A percentile compares a stretch with the other conserved stretches of the same genome.
These are phyloP conservation scores for Thraustotheca clavata DNA, from an alignment of 352 stramenopile species.

Conservation along the genomic window DNA sequence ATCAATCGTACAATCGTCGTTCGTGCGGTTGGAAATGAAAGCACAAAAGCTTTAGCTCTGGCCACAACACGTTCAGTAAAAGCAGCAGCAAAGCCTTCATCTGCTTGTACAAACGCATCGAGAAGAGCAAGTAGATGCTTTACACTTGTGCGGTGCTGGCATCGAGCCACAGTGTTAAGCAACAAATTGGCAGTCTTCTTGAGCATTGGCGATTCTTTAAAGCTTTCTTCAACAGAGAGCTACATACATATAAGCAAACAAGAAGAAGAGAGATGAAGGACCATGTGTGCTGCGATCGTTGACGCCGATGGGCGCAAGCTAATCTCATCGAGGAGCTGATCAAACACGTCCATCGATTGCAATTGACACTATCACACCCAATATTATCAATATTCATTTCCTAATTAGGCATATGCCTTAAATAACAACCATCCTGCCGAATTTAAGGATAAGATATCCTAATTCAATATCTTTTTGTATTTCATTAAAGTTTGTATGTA, in stretches of 20 bases:
- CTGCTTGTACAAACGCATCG: neutral
- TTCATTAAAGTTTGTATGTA: no score
- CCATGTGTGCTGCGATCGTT: slow-evolving; percentile 19
- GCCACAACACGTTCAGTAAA: slow-evolving; percentile 10
- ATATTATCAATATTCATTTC: no score
- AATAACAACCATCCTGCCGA: no score
- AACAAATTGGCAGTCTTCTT: slow-evolving; percentile 18
- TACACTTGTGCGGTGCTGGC: slow-evolving; percentile 1
- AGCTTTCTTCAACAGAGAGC: slow-evolving; percentile 14
- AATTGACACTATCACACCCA: no score
- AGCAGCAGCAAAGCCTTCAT: neutral
- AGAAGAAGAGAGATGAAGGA: neutral
- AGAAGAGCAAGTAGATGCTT: slow-evolving; percentile 5
- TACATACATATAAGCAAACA: neutral
- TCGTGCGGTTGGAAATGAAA: slow-evolving; percentile 4
- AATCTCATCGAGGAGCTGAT: slow-evolving; percentile 19
- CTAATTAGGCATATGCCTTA: no score
- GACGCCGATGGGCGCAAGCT: slow-evolving; percentile 6
- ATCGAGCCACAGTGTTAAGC: slow-evolving; percentile 2
- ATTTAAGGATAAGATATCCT: no score
- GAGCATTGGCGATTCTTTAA: slow-evolving; percentile 1
- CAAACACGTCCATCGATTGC: no score
- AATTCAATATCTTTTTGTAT: no score
- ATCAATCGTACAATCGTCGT: neutral
- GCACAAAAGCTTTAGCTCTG: neutral